phyloP scores from a whole-genome alignment of 345 rosid species.

The Salix udensis region DNA sequence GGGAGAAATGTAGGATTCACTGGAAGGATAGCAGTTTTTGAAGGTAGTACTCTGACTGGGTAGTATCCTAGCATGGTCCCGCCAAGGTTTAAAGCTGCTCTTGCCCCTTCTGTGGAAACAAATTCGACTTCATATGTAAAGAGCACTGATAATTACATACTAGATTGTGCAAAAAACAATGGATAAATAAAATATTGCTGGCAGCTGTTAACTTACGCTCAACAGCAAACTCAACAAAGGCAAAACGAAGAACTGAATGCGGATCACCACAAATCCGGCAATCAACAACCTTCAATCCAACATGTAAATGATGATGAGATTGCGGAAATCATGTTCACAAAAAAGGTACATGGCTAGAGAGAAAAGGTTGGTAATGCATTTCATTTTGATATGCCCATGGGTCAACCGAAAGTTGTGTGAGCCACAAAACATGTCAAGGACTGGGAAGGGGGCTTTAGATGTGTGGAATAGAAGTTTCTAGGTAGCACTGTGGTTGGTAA shows the following conservation, averaged over 20 bases:
- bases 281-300: conserved; percentile 69
- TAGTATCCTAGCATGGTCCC: conserved; percentile 87
- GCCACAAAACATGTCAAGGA: not conserved
- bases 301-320: not conserved
- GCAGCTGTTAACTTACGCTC: conserved; percentile 53
- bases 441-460: no score
- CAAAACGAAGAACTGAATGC: conserved; percentile 91
- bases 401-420: not conserved
- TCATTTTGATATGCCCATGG: not conserved
- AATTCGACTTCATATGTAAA: conserved; percentile 11
- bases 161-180: not conserved
- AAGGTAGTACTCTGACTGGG: conserved; percentile 84
- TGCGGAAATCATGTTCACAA: not conserved
- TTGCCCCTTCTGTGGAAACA: conserved; percentile 60
- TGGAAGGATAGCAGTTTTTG: conserved; percentile 94
- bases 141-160: not conserved
- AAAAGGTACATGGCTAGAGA: not conserved
- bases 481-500: not conserved
- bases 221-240: conserved; percentile 86
- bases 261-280: conserved; percentile 96
- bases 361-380: not conserved
- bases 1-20: conserved; percentile 93
- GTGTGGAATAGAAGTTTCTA: no score
- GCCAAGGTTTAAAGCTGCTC: conserved; percentile 64
- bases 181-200: not conserved